Conservation (phyloP, 1,284 basidiomycete genomes). For the Ceratobasidium sp. region DNA sequence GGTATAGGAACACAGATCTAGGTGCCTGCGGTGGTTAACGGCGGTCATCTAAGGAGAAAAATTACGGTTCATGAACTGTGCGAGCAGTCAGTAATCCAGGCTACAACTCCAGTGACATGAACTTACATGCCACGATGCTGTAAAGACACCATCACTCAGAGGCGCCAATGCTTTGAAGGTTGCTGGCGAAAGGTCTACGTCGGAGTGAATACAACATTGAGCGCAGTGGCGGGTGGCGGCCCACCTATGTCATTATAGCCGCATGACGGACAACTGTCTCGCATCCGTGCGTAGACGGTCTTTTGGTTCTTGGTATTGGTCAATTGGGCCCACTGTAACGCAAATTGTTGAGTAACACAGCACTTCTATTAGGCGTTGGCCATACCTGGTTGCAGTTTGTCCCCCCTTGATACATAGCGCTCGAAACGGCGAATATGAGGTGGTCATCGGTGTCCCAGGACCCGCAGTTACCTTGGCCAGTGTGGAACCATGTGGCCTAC, state of each 20-base stretch:
- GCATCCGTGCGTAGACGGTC: constrained; percentile 23
- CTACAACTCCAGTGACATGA: background rate
- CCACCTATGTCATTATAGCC: constrained; percentile 26
- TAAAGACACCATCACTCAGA: constrained; percentile 11
- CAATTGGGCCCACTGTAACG: constrained; percentile 20
- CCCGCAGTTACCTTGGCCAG: constrained; percentile 30
- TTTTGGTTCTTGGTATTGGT: constrained; percentile 25
- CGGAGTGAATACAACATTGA: background rate
- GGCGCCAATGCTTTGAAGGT: constrained; percentile 33
- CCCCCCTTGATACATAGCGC: constrained; percentile 22
- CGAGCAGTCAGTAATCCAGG: background rate
- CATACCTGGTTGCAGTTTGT: constrained; percentile 32
- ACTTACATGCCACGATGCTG: constrained; percentile 37
- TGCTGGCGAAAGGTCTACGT: constrained; percentile 21
- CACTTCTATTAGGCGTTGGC: background rate
- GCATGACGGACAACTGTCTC: constrained; percentile 36
- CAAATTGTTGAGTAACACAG: background rate
- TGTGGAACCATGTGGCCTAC: constrained; percentile 38
- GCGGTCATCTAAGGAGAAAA: constrained; percentile 21
- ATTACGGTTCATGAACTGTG: constrained; percentile 35
- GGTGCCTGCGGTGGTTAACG: background rate
- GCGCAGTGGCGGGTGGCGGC: background rate
- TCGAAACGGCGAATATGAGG: constrained; percentile 30
- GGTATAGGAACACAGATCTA: background rate
- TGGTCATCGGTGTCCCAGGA: constrained; percentile 24